Evolutionary conservation across 2,329 filamentous ascomycete genomes (phyloP), one percentile per base, ranked within the genome.

Genomic region (Alternaria sp.): DNA sequence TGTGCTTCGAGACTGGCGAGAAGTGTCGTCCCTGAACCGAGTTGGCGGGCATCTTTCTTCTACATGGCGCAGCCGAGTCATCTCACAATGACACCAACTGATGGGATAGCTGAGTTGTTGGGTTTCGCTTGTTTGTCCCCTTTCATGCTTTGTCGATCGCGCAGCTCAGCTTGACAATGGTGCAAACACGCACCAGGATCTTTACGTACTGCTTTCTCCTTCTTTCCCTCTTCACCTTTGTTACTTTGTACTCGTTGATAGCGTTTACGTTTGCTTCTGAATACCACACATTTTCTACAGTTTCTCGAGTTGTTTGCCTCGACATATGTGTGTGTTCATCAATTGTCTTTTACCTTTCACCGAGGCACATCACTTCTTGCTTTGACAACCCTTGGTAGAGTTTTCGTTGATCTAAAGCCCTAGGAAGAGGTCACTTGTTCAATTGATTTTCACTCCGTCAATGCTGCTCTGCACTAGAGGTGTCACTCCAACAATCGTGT

Each of bases 1-100:
- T 61, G 53, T 61, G 58, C 24, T 61, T 53, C 43, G 58, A 61
- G 58, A 61, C 42, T 42, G 54, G 53, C 24, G 47, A 61, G 47
- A 52, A 52, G 46, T 57, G 54, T 26, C 36, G 18, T 43, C 36
- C 51, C 28, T 53, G 38, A 53, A 30, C 5, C 18, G 26, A 41
- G 18, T 41, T 36, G 22, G 32, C 12, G 24, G 36, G 12, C 18
- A 41, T 24, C 8, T 34, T 14, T 28, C 51, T 32, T 43, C 26
- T 16, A 38, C 9, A 16, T 22, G 16, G n/a, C 24, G 9, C 24
- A 22, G 22, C 26, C 14, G 26, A 34, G 34, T 7, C 12, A 30
- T 26, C n/a, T 26, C 20, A 20, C 18, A 38, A 43, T 39, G 36
- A n/a, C 24, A 22, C 38, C 4, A 22, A 43, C 26, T 42, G 38